A percentile compares a stretch with the other conserved stretches of the same genome.
Conservation (phyloP, 2,329 filamentous ascomycete genomes). For the Pseudocercospora musae region DNA sequence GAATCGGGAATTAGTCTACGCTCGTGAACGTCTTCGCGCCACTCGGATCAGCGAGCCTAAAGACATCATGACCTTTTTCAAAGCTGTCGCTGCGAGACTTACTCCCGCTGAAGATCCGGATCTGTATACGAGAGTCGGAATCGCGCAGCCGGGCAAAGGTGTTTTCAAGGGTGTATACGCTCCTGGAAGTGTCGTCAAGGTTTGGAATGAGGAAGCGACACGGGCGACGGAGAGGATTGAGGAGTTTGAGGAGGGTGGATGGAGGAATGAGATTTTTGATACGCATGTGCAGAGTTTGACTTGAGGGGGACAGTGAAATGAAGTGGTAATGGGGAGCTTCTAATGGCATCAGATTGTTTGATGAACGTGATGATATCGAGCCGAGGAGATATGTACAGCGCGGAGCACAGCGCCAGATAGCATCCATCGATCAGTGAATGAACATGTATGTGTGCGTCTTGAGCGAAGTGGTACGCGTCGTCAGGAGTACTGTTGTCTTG, state of each 20-base stretch:
- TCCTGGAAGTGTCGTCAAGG: conserved; percentile 80
- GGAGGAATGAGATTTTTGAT: conserved; percentile 83
- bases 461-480: too few species aligned
- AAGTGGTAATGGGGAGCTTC: too few species aligned
- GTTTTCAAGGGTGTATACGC: conserved; percentile 83
- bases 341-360: too few species aligned
- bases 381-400: too few species aligned
- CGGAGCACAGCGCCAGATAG: too few species aligned
- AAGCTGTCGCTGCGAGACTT: conserved; percentile 74
- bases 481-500: too few species aligned
- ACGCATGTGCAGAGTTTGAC: conserved; percentile 28
- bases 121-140: conserved; percentile 68
- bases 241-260: conserved; percentile 67
- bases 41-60: conserved; percentile 77
- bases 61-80: conserved; percentile 77
- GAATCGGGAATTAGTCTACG: conserved; percentile 84
- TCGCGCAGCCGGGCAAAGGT: conserved; percentile 58
- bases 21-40: conserved; percentile 79
- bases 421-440: too few species aligned
- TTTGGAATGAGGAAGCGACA: conserved; percentile 80
- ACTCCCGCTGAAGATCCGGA: conserved; percentile 71
- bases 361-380: background rate
- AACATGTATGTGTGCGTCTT: too few species aligned
- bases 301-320: background rate
- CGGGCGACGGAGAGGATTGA: conserved; percentile 70